A percentile compares a stretch with the other conserved stretches of the same genome.
phyloP scores from a whole-genome alignment of 1,284 basidiomycete species.

The Abortiporus biennis region DNA sequence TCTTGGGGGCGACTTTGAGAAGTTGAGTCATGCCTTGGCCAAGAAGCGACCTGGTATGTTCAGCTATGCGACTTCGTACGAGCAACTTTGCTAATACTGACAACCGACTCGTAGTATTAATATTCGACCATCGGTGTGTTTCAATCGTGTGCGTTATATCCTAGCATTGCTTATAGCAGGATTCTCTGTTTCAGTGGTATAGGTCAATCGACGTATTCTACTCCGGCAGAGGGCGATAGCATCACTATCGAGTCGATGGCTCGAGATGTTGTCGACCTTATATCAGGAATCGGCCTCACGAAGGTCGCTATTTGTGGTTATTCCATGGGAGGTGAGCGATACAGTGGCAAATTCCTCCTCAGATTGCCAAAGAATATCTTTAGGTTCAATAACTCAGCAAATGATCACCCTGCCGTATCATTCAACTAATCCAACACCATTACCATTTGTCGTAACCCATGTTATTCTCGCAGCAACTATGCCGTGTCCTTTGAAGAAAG shows the following conservation, averaged over 20 bases:
- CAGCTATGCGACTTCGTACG: too few relatives aligned
- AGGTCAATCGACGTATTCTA: constrained; percentile 3
- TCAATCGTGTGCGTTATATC: too few relatives aligned
- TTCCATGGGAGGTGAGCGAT: constrained; percentile 2
- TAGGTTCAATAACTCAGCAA: constrained; percentile 1
- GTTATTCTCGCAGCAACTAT: constrained; percentile 1
- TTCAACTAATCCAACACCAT: neutral
- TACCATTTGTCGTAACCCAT: constrained; percentile 1
- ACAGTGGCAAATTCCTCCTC: too few relatives aligned
- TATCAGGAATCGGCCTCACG: neutral
- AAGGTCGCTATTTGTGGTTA: constrained; percentile 1
- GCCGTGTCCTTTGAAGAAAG: neutral
- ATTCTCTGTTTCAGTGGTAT: too few relatives aligned
- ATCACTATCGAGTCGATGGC: constrained; percentile 3
- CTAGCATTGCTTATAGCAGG: too few relatives aligned
- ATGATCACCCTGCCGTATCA: constrained; percentile 1
- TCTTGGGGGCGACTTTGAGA: constrained; percentile 1
- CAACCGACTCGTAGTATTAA: too few relatives aligned
- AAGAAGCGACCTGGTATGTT: constrained; percentile 4
- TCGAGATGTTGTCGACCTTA: constrained; percentile 2
- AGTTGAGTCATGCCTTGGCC: neutral
- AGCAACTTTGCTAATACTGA: too few relatives aligned
- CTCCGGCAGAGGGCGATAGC: neutral
- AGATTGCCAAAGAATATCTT: neutral
- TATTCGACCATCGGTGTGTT: too few relatives aligned